Base-by-base conservation (phyloP, 2,329 filamentous ascomycete genomes). In the Gnomoniopsis smithogilvyi region DNA sequence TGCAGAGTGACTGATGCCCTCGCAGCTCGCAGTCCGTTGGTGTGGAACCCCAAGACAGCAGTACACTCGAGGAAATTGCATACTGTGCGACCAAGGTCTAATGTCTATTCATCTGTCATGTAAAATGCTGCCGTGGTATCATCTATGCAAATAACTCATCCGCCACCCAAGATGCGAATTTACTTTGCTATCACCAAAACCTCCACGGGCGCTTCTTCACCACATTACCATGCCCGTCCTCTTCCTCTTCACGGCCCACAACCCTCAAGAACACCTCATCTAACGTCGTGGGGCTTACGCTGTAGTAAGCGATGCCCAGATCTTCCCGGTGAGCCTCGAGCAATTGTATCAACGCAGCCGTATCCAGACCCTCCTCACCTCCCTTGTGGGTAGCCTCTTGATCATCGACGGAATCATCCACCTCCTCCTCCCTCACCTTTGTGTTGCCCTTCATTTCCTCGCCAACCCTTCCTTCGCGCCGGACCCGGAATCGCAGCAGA, bases 201-300 rank as follows among this genome's bases (percentile, higher is more conserved):
- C 15, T 43, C 38, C 38, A 43, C 38, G 15, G 15, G 14, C 7
- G 38, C 15, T 17, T 43, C 38, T 43, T 43, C 6, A 7, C 38
- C 8, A n/a, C 15, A 12, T 6, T n/a, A 11, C 15, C 15, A 17
- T 10, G 38, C 14, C 38, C 38, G 4, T 43, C 76, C 53, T 81
- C 82, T 22, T 83, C 81, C 74, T 94, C 92, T 70, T 96, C 91
- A 72, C 86, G 83, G 1, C 88, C 87, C 0, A 96, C 92, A 69
- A 97, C 95, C 26, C 82, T 83, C 70, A 97, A 73, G 73, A 97
- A 97, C 0, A 97, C 92, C 73, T 96, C 91, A 69, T 97, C 93
- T 46, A 97, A 76, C 17, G 91, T 96, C 19, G 92, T 95, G 24
- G 91, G 91, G 59, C 85, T 90, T 64, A 96, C 91, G 52, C 89